Evolutionary conservation across 2,329 filamentous ascomycete species (phyloP), one percentile per base, ranked within the genome.

Genomic region (Colletotrichum phormii): DNA sequence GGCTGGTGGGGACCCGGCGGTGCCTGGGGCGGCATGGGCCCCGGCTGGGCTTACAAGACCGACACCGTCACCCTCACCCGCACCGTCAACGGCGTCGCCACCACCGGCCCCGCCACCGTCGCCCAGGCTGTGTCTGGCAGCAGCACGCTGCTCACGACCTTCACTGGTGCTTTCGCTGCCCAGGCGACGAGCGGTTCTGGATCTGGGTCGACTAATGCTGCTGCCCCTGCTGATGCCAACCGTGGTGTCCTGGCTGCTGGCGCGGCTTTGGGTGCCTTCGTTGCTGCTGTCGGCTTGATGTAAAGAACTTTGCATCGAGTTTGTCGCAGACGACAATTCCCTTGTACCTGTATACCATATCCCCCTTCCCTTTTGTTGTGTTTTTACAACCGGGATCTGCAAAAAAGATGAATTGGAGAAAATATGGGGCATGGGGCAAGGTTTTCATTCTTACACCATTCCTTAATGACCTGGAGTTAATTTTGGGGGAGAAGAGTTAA

Each of bases 1-100:
- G 77, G 75, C 18, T 76, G 75, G 63, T 77, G 77, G 76, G 73
- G 68, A 7, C 75, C 72, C 8, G 65, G 75, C n/a, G 76, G 77
- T 33, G 75, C 74, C 35, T 74, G 72, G 55, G 65, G 69, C 24
- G 72, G 65, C 4, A 75, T 75, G 70, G 67, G 71, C 3, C 66
- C 75, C 7, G 77, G 77, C 15, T 78, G 77, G 77, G 54, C 58
- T 15, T 75, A 72, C 64, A 71, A 76, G 15, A 78, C 77, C 22
- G 55, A 72, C 7, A 78, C 77, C 11, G 69, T 71, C 18, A 78
- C 77, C 9, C 69, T 77, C 2, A 74, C 73, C n/a, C 31, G 66
- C 6, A 75, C 69, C 31, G 49, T 61, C 57, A 69, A 46, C 9
- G 62, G 66, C 4, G 29, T 55, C 29, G 57, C 53, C 18, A 55